phyloP scores from a whole-genome alignment of 2,329 filamentous ascomycete species.

The Bipolaris gigantea region DNA sequence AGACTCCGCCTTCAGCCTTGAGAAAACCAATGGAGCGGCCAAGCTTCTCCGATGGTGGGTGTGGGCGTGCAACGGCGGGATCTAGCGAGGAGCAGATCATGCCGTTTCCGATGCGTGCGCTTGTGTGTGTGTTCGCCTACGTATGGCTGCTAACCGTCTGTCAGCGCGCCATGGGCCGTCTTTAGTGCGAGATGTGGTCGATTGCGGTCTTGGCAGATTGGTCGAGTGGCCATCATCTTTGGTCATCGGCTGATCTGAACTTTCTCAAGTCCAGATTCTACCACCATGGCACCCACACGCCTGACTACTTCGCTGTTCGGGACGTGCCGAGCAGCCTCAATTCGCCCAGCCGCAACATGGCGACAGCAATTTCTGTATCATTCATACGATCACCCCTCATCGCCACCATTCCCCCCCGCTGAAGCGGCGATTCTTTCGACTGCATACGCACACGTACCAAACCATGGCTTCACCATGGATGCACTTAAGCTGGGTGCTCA shows the following conservation, averaged over 20 bases:
- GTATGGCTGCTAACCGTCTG: not conserved
- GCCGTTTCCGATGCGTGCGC: not conserved
- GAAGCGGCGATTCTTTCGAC: slow-evolving; percentile 79
- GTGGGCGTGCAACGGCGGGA: not conserved
- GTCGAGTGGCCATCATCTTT: slow-evolving; percentile 15
- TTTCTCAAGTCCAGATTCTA: slow-evolving; percentile 10
- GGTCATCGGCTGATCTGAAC: slow-evolving; percentile 19
- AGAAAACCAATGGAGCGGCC: not conserved
- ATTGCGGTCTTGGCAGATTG: slow-evolving; percentile 27
- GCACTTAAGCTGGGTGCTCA: slow-evolving; percentile 76
- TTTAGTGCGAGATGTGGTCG: slow-evolving; percentile 15
- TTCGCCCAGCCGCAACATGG: slow-evolving; percentile 16
- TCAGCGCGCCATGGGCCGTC: slow-evolving; percentile 1
- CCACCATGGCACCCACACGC: slow-evolving; percentile 37
- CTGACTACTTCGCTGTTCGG: slow-evolving; percentile 28
- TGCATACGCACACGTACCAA: slow-evolving; percentile 76
- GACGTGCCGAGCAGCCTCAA: slow-evolving; percentile 28
- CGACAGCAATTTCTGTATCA: slow-evolving; percentile 36
- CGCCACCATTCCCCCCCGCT: slow-evolving; percentile 65
- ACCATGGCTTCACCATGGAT: slow-evolving; percentile 76
- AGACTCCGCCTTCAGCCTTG: not conserved
- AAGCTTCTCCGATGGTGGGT: not conserved
- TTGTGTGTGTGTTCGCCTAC: not conserved
- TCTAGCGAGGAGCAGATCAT: not conserved
- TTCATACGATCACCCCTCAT: slow-evolving; percentile 43